Conservation (phyloP, 805 yeast species). For the Cyberlindnera mississippiensis region DNA sequence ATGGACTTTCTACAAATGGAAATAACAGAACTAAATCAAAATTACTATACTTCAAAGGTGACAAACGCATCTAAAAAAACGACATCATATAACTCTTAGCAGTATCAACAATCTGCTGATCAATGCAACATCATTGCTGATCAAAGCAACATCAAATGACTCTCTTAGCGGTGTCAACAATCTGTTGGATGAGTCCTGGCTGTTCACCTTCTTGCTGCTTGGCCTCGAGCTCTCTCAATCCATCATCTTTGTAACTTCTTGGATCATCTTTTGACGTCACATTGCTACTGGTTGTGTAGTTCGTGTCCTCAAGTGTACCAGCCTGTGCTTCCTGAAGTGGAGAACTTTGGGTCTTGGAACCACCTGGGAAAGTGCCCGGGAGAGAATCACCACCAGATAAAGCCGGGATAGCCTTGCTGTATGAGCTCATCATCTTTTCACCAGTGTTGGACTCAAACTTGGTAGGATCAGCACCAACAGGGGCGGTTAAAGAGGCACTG, state of each 20-base stretch:
- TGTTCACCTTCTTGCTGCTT: slow-evolving; percentile 4
- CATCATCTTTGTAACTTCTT: slow-evolving; percentile 2
- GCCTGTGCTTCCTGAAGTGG: not conserved
- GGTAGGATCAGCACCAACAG: not conserved
- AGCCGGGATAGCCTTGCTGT: not conserved
- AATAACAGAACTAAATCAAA: too few relatives aligned
- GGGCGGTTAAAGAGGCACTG: slow-evolving; percentile 1
- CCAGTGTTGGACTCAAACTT: slow-evolving; percentile 4
- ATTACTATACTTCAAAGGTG: too few relatives aligned
- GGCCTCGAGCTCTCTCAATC: not conserved
- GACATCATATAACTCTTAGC: too few relatives aligned
- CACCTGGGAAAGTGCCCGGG: slow-evolving; percentile 14
- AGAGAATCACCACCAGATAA: slow-evolving; percentile 3
- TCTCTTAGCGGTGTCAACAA: slow-evolving; percentile 18
- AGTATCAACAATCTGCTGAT: not conserved
- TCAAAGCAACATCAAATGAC: slow-evolving; percentile 10
- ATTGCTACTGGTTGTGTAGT: slow-evolving; percentile 2
- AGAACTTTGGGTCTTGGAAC: not conserved
- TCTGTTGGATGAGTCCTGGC: slow-evolving; percentile 13
- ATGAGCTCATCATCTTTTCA: slow-evolving; percentile 3
- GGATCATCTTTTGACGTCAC: not conserved
- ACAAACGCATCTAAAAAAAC: too few relatives aligned
- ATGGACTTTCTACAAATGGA: too few relatives aligned
- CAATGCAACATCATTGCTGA: not conserved
- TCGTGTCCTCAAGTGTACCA: not conserved